Evolutionary conservation across 2,329 filamentous ascomycete species (phyloP), one percentile per base, ranked within the genome.

Genomic region (Botrytis sinoallii): DNA sequence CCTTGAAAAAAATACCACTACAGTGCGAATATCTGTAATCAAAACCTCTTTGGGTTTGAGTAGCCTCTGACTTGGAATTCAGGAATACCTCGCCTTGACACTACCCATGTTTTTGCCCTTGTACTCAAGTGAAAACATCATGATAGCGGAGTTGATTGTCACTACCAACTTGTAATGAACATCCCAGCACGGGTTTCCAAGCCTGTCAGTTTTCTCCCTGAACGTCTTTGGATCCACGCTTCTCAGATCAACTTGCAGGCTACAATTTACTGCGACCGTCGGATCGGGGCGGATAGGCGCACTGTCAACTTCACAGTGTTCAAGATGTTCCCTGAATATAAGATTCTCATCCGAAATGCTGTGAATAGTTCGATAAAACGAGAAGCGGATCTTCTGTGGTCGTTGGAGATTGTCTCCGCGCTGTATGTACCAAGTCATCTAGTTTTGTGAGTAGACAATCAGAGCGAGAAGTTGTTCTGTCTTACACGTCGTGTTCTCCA

Each of bases 401-500:
- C 74, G 63, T 4, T 57, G 5, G 3, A 79, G 68, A 46, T 77
- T 74, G 9, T 78, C 76, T 18, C 77, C 77, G 14, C 67, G 61
- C 32, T 73, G 18, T n/a, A 79, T 78, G 48, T 77, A 79, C 76
- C 77, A 79, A 18, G 66, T 75, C 75, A 78, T 77, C 77, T 78
- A 35, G 46, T 38, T 32, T 16, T n/a, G 44, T 66, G 10, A 72
- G 70, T 42, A 44, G 14, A 0, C 18, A 44, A 35, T 38, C 14
- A n/a, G 22, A 9, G 1, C 10, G 4, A 57, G 20, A 42, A 42
- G n/a, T 1, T 48, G 4, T 38, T 32, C 0, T 35, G 38, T 52
- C 70, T 72, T 72, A 59, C 70, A 35, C 35, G 25, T 0, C 0
- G 4, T 44, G 32, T 52, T 22, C 7, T 65, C 60, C 38, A 40